Percentiles rank a stretch among this genome's conserved stretches.
phyloP scores from a whole-genome alignment of 208 protist genomes.

The Leishmania braziliensis region DNA sequence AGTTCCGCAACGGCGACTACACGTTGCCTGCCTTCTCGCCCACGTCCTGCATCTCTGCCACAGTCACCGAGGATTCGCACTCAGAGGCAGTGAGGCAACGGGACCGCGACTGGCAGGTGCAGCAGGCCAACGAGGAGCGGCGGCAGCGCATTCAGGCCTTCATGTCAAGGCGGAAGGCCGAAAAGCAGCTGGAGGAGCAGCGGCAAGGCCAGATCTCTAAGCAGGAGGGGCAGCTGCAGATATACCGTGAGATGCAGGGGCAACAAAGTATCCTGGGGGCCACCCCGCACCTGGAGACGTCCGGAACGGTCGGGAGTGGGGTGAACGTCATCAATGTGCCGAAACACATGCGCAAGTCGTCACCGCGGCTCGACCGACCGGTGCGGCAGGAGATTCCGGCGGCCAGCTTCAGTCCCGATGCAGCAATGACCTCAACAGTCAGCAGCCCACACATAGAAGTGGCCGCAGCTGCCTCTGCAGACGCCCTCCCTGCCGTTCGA shows the following conservation, averaged over 20 bases:
- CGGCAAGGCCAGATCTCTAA: constrained; percentile 17
- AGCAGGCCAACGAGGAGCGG: constrained; percentile 64
- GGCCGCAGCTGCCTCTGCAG: neutral
- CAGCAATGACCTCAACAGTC: neutral
- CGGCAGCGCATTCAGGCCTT: constrained; percentile 66
- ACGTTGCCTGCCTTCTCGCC: constrained; percentile 9
- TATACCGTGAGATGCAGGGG: constrained; percentile 14
- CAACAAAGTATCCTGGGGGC: constrained; percentile 6
- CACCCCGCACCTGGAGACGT: neutral
- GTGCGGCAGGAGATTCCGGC: constrained; percentile 14
- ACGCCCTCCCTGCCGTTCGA: neutral
- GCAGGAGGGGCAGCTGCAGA: constrained; percentile 8
- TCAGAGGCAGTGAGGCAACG: constrained; percentile 6
- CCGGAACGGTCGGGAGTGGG: constrained; percentile 24
- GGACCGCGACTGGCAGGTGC: constrained; percentile 21
- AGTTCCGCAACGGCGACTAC: constrained; percentile 26
- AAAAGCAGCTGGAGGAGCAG: constrained; percentile 45
- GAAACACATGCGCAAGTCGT: constrained; percentile 15
- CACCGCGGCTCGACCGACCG: constrained; percentile 5
- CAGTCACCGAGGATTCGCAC: constrained; percentile 9
- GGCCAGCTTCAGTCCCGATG: constrained; percentile 11
- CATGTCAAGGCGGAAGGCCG: constrained; percentile 53
- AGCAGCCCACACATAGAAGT: neutral
- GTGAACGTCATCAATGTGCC: constrained; percentile 37
- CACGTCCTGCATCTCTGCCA: constrained; percentile 7